Percentiles rank a stretch among this genome's conserved stretches.
Conservation (phyloP, 306 rosid species). For the Carpinus fangiana region DNA sequence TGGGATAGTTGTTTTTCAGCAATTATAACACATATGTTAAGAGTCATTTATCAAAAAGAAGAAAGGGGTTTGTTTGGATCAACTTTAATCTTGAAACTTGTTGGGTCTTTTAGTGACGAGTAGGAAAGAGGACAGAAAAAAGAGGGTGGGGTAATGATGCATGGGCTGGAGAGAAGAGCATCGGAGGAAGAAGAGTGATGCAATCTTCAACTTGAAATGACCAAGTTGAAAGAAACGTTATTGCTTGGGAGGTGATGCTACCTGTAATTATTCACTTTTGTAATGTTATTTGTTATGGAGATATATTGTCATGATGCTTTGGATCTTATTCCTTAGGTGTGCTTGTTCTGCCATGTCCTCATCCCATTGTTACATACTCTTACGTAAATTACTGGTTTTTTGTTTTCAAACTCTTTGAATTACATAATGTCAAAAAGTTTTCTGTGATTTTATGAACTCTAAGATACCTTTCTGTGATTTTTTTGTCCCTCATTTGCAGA, state of each 20-base stretch:
- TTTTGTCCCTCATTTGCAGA: slow-evolving; percentile 44
- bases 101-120: too few relatives aligned
- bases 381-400: background rate
- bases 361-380: background rate
- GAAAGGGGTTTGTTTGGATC: background rate
- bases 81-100: background rate
- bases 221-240: slow-evolving; percentile 4
- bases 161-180: background rate
- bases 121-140: background rate
- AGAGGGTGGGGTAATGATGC: background rate
- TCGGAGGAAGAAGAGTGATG: background rate
- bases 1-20: background rate
- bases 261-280: background rate
- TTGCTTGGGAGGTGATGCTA: slow-evolving; percentile 5
- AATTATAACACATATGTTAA: background rate
- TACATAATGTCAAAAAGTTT: background rate
- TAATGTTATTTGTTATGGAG: background rate
- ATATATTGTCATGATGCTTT: background rate
- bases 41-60: background rate
- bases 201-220: slow-evolving; percentile 1
- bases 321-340: background rate
- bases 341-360: background rate
- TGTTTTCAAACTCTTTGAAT: slow-evolving; percentile 6
- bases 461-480: background rate
- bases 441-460: slow-evolving; percentile 7